phyloP scores from a whole-genome alignment of 1,284 basidiomycete species.

The Fomes fomentarius region DNA sequence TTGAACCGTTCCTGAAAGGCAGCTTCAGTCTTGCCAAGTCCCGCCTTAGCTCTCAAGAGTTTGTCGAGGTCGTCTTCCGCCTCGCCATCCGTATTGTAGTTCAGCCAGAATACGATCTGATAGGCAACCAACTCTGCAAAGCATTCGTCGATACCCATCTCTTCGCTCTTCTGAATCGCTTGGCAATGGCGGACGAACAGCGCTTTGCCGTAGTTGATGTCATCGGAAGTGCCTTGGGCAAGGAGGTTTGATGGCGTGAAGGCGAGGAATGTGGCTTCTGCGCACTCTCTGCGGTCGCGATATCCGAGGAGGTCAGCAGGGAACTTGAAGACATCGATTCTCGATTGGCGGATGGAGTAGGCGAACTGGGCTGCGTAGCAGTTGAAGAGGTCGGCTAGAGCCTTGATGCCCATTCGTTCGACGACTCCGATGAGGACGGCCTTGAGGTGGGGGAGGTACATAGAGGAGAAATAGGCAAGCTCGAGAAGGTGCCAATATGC shows the following conservation, averaged over 20 bases:
- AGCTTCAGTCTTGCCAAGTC: constrained; percentile 34
- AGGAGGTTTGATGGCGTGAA: constrained; percentile 67
- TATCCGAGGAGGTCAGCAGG: constrained; percentile 78
- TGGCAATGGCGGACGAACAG: constrained; percentile 69
- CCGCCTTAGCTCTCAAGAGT: constrained; percentile 39
- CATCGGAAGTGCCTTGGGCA: constrained; percentile 35
- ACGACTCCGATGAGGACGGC: constrained; percentile 68
- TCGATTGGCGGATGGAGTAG: constrained; percentile 55
- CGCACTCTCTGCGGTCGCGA: constrained; percentile 58
- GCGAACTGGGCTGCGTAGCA: constrained; percentile 83
- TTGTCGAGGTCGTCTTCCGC: constrained; percentile 36
- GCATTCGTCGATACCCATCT: constrained; percentile 63
- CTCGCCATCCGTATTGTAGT: constrained; percentile 26
- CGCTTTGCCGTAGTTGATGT: constrained; percentile 42
- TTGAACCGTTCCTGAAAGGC: constrained; percentile 44
- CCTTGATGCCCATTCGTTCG: constrained; percentile 67
- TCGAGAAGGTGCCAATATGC: constrained; percentile 90
- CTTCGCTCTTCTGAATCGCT: constrained; percentile 51
- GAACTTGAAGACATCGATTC: constrained; percentile 63
- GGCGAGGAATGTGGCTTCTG: constrained; percentile 59
- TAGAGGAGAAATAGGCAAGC: constrained; percentile 50
- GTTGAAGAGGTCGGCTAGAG: constrained; percentile 72
- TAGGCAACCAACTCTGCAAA: constrained; percentile 76
- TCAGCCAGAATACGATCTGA: constrained; percentile 53
- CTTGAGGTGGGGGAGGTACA: constrained; percentile 66